Percentiles rank a stretch among this genome's conserved stretches.
These are phyloP conservation scores for Basidiobolus meristosporus DNA, from an alignment of 371 early-diverging fungal genomes.

Conservation along the genomic window DNA sequence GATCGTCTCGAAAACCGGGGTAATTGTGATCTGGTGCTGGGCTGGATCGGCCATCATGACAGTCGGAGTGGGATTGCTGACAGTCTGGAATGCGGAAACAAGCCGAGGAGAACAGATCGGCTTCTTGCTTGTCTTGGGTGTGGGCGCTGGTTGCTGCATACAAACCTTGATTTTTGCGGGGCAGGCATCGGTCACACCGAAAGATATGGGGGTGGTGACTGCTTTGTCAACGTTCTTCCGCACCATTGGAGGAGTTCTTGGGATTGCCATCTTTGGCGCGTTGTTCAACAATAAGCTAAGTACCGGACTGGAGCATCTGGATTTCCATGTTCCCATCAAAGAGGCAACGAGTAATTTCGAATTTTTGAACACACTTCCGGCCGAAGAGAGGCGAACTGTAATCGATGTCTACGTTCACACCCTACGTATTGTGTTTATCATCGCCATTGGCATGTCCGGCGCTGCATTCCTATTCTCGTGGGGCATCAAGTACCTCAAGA, in stretches of 20 bases:
- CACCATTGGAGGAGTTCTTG: conserved; percentile 4
- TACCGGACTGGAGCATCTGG: conserved; percentile 3
- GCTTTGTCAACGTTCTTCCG: conserved; percentile 2
- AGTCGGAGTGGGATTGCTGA: conserved; percentile 18
- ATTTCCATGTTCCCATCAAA: background rate
- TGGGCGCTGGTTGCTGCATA: conserved; percentile 24
- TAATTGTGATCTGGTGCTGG: too few relatives aligned
- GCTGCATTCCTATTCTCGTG: too few relatives aligned
- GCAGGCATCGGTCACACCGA: conserved; percentile 10
- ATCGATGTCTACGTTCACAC: too few relatives aligned
- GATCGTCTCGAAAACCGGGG: too few relatives aligned
- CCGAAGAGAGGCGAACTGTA: too few relatives aligned
- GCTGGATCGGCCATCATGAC: conserved; percentile 18
- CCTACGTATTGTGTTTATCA: too few relatives aligned
- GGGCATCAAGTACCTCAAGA: too few relatives aligned
- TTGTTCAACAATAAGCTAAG: conserved; percentile 3
- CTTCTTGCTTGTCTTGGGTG: conserved; percentile 22
- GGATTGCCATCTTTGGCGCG: conserved; percentile 4
- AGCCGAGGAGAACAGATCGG: conserved; percentile 15
- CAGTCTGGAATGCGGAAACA: conserved; percentile 17
- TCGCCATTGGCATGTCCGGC: too few relatives aligned
- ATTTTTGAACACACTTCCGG: too few relatives aligned
- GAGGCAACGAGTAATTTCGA: conserved; percentile 2
- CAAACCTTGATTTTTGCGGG: conserved; percentile 11
- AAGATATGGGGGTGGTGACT: conserved; percentile 4